Conservation (phyloP, 2,329 filamentous ascomycete species). For the Aspergillus carbonarius region DNA sequence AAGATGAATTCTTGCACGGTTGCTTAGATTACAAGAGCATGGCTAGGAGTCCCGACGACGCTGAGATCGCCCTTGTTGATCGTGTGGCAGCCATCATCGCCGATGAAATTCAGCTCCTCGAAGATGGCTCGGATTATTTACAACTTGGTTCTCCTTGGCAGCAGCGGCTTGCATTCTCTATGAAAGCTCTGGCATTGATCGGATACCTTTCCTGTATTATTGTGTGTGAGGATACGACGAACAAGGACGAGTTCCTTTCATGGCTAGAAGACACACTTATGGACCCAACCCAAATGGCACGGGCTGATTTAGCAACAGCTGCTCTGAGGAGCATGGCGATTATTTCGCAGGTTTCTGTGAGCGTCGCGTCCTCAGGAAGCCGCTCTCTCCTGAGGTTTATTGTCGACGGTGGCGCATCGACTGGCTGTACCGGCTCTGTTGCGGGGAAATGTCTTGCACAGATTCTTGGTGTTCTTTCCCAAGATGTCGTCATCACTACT, state of each 20-base stretch:
- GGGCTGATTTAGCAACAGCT: conserved; percentile 71
- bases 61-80: conserved; percentile 49
- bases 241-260: conserved; percentile 71
- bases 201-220: conserved; percentile 84
- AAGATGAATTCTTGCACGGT: conserved; percentile 69
- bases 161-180: conserved; percentile 79
- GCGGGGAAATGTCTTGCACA: conserved; percentile 84
- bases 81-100: conserved; percentile 69
- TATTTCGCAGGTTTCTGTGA: conserved; percentile 71
- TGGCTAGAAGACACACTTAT: conserved; percentile 84
- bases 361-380: conserved; percentile 72
- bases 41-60: conserved; percentile 39
- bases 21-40: conserved; percentile 62
- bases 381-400: conserved; percentile 82
- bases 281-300: conserved; percentile 78
- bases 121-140: conserved; percentile 87
- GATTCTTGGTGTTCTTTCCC: conserved; percentile 76
- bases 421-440: conserved; percentile 66
- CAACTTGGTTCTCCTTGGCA: conserved; percentile 82
- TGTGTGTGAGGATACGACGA: conserved; percentile 76
- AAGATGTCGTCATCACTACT: conserved; percentile 91
- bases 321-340: conserved; percentile 81
- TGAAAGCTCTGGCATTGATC: conserved; percentile 78
- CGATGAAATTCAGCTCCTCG: conserved; percentile 81
- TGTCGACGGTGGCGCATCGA: conserved; percentile 71